These are phyloP conservation scores for Verbena officinalis DNA, from an alignment of 257 asterid species.

Conservation along the genomic window DNA sequence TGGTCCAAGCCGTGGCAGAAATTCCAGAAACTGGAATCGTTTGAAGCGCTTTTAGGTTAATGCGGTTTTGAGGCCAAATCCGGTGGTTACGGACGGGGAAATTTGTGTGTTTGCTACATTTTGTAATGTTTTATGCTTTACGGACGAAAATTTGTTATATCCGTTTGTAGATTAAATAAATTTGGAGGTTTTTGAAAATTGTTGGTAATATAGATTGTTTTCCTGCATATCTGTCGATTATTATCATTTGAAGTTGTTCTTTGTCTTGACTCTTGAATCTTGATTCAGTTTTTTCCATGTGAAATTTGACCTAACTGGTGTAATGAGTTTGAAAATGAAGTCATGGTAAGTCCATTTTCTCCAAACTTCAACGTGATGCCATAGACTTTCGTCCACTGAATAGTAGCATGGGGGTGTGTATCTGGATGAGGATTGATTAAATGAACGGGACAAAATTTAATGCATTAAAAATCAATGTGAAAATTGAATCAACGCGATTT, in stretches of 20 bases:
- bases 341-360: neutral
- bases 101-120: neutral
- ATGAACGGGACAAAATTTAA: too few relatives aligned
- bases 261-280: too few relatives aligned
- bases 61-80: neutral
- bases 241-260: neutral
- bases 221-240: neutral
- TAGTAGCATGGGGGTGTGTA: too few relatives aligned
- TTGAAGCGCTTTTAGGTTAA: conserved; percentile 22
- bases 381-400: too few relatives aligned
- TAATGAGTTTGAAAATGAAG: neutral
- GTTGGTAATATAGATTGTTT: neutral
- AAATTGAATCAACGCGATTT: too few relatives aligned
- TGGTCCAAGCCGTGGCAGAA: conserved; percentile 33
- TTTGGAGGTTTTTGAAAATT: neutral
- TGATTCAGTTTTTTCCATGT: neutral
- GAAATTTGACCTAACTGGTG: neutral
- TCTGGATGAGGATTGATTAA: too few relatives aligned
- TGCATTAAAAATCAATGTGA: too few relatives aligned
- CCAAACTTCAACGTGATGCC: neutral
- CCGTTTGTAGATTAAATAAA: neutral
- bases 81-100: neutral
- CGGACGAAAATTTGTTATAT: neutral
- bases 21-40: conserved; percentile 38
- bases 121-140: neutral